A percentile compares a stretch with the other conserved stretches of the same genome.
Conservation (phyloP, 2,329 filamentous ascomycete genomes). For the Rhynchosporium secalis region DNA sequence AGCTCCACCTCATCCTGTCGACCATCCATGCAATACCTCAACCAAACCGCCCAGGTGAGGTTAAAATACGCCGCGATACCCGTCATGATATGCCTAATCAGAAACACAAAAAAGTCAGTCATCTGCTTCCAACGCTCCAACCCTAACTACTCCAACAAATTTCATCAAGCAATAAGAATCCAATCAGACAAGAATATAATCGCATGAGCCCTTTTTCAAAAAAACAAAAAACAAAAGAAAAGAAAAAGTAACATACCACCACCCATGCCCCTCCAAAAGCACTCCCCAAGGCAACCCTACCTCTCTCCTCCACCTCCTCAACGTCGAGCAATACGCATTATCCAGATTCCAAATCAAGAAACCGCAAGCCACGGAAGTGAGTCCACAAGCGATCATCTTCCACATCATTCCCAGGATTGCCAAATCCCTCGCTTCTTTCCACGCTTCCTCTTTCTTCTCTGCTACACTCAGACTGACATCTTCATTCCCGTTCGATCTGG, state of each 20-base stretch:
- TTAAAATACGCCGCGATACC: constrained; percentile 68
- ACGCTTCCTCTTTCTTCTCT: constrained; percentile 43
- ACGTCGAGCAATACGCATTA: constrained; percentile 56
- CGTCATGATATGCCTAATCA: constrained; percentile 61
- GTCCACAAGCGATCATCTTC: constrained; percentile 58
- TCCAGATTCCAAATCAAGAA: constrained; percentile 69
- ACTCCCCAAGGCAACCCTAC: constrained; percentile 72
- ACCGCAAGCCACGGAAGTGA: constrained; percentile 61
- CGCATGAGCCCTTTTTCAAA: too few relatives aligned
- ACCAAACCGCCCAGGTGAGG: constrained; percentile 68
- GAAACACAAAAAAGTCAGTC: not conserved
- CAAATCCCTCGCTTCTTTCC: constrained; percentile 57
- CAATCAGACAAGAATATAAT: too few relatives aligned
- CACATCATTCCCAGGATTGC: constrained; percentile 66
- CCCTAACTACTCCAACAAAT: not conserved
- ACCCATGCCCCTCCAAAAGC: constrained; percentile 67
- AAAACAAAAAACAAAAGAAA: constrained; percentile 35
- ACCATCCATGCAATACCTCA: constrained; percentile 66
- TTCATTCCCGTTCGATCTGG: not conserved
- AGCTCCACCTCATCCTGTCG: constrained; percentile 63
- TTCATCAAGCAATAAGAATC: too few relatives aligned
- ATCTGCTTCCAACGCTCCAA: too few relatives aligned
- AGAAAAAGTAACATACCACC: constrained; percentile 63
- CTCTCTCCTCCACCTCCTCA: constrained; percentile 53
- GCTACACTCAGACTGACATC: not conserved